A percentile compares a stretch with the other conserved stretches of the same genome.
These are phyloP conservation scores for Draba incana DNA, from an alignment of 345 rosid genomes.

Conservation along the genomic window DNA sequence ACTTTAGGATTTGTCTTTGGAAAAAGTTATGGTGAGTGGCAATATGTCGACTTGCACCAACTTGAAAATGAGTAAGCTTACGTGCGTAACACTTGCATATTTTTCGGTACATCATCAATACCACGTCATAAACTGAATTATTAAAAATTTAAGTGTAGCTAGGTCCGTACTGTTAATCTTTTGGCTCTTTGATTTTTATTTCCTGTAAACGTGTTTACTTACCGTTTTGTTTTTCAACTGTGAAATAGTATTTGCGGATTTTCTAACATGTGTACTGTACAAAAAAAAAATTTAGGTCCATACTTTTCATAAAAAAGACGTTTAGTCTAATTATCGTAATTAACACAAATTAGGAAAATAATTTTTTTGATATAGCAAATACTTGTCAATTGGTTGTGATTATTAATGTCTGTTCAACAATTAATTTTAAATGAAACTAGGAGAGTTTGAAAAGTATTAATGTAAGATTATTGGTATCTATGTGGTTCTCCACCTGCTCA, in stretches of 20 bases:
- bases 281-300: not conserved
- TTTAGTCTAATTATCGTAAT: too few species aligned
- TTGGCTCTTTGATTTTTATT: not conserved
- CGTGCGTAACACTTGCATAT: slow-evolving; percentile 32
- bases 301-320: not conserved
- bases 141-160: not conserved
- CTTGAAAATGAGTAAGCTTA: slow-evolving; percentile 32
- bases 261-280: not conserved
- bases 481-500: too few species aligned
- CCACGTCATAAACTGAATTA: not conserved
- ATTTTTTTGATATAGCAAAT: too few species aligned
- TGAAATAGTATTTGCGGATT: not conserved
- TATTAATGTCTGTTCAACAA: too few species aligned
- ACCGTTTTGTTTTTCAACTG: too few species aligned
- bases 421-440: too few species aligned
- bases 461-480: too few species aligned
- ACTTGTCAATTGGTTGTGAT: too few species aligned
- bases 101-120: not conserved
- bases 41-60: slow-evolving; percentile 39
- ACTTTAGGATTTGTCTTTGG: slow-evolving; percentile 41
- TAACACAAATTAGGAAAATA: too few species aligned
- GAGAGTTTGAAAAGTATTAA: too few species aligned
- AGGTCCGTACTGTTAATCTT: not conserved
- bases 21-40: slow-evolving; percentile 42
- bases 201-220: not conserved